A percentile compares a stretch with the other conserved stretches of the same genome.
phyloP scores from a whole-genome alignment of 139 green algal genomes.

The Coccomyxa sp. region DNA sequence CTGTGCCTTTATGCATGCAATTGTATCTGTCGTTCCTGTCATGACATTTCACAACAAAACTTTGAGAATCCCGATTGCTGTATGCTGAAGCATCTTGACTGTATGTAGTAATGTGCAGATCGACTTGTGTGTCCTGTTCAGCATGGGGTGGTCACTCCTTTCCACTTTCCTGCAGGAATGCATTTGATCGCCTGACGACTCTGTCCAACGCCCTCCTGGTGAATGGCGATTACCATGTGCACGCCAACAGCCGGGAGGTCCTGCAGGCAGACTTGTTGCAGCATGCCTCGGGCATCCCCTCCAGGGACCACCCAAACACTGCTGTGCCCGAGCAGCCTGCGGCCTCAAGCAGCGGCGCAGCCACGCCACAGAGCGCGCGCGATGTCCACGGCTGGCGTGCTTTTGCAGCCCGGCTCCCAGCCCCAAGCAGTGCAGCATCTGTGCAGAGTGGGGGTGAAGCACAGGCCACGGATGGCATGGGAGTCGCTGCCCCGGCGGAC shows the following conservation, averaged over 20 bases:
- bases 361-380: background rate
- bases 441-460: background rate
- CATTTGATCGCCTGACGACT: conserved; percentile 46
- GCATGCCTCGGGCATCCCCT: background rate
- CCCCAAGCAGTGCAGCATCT: background rate
- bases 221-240: conserved; percentile 36
- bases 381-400: background rate
- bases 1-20: too few relatives aligned
- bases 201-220: conserved; percentile 36
- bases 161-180: conserved; percentile 8
- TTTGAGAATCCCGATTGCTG: too few relatives aligned
- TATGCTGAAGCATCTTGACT: too few relatives aligned
- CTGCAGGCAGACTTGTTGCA: conserved; percentile 3
- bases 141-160: background rate
- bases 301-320: background rate
- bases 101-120: too few relatives aligned
- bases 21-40: too few relatives aligned
- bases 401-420: background rate
- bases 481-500: conserved; percentile 13
- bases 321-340: background rate
- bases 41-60: too few relatives aligned
- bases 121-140: background rate
- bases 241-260: conserved; percentile 27
- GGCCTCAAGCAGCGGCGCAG: background rate
- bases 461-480: background rate